Conservation (phyloP, 169 alveolate genomes). For the Blepharisma undulans region DNA sequence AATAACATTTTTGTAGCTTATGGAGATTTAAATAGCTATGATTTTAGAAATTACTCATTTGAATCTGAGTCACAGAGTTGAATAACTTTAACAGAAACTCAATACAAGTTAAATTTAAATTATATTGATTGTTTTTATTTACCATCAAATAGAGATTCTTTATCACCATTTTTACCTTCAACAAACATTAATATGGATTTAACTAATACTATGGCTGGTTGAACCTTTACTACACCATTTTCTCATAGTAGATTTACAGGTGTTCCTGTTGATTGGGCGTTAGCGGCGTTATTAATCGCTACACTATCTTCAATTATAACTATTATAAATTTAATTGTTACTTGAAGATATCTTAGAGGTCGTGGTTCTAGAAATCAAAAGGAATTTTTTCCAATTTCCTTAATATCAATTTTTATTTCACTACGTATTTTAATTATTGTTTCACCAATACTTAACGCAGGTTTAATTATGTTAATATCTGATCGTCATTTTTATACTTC, state of each 20-base stretch:
- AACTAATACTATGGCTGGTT: slow-evolving; percentile 39
- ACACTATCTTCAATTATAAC: slow-evolving; percentile 22
- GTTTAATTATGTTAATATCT: slow-evolving; percentile 59
- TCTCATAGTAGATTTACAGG: slow-evolving; percentile 39
- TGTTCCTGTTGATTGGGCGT: slow-evolving; percentile 22
- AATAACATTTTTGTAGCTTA: not conserved
- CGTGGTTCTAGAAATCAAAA: slow-evolving; percentile 17
- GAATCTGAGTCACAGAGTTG: not conserved
- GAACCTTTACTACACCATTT: slow-evolving; percentile 41
- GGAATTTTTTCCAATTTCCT: slow-evolving; percentile 13
- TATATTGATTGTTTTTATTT: not conserved
- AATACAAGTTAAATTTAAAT: not conserved
- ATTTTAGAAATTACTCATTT: not conserved
- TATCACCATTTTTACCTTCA: not conserved
- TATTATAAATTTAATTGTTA: not conserved
- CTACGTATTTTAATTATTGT: slow-evolving; percentile 47
- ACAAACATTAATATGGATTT: not conserved
- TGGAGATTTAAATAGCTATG: not conserved
- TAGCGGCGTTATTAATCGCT: not conserved
- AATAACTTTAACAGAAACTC: not conserved
- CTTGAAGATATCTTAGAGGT: slow-evolving; percentile 17
- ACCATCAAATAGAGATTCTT: not conserved
- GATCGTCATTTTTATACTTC: slow-evolving; percentile 66
- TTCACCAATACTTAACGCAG: slow-evolving; percentile 67
- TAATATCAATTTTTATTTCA: slow-evolving; percentile 12